Evolutionary conservation across 2,329 filamentous ascomycete genomes (phyloP), one percentile per base, ranked within the genome.

Genomic region (Pseudovirgaria hyperparasitica): DNA sequence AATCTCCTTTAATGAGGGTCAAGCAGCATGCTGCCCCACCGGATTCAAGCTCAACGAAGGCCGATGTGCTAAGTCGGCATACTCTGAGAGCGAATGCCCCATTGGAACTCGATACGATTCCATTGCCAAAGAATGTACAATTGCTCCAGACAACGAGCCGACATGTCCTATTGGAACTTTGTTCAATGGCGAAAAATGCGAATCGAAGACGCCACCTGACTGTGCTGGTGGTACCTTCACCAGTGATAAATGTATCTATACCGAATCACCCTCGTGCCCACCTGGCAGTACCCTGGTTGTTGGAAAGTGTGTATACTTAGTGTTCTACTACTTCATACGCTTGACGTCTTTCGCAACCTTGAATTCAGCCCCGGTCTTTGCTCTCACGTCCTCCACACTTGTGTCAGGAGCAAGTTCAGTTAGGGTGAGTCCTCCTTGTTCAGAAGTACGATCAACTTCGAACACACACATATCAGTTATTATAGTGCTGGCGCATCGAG

Each of bases 331-430:
- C 31, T 52, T 46, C 82, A 90, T 90, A n/a, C 73, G 69, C 67
- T 82, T 82, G 39, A 92, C 52, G 40, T 84, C 70, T 22, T 82
- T 71, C 1, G 80, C 71, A 22, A 92, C 79, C 37, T 63, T 68
- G 63, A 92, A 92, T 1, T 77, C 72, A 16, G 85, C 84, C 46
- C 82, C 82, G 0, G 85, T 92, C 71, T 92, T 92, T 49, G 64
- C 67, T 67, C 73, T 77, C 41, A 92, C 70, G 60, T 92, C 82
- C 12, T 92, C 84, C 5, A 92, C 79, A 1, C 76, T 86, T 4
- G 92, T 81, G 12, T 82, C 82, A 27, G 86, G 77, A 8, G 84
- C 84, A 44, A 87, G 70, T 61, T 92, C 85, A 34, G 84, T 66
- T 32, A 92, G 62, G 9, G 76, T 87, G 43, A 92, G 63, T 5